phyloP scores from a whole-genome alignment of 2,329 filamentous ascomycete species.

The Microcera coccophila region DNA sequence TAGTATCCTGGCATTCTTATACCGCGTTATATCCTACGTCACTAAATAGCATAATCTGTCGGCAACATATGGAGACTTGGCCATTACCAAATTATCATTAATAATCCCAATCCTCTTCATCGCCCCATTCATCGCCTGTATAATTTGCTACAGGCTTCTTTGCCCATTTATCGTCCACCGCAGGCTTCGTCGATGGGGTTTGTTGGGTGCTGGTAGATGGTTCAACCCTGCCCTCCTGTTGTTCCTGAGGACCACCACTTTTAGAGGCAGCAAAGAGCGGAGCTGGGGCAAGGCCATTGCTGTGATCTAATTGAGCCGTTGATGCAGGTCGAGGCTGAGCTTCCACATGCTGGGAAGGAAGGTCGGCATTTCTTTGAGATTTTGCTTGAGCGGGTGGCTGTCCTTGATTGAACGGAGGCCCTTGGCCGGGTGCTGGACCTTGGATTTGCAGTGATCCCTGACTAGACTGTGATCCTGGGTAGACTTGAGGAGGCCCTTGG shows the following conservation, averaged over 20 bases:
- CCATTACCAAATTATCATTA: too few species aligned
- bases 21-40: neutral
- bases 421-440: neutral
- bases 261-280: conserved; percentile 7
- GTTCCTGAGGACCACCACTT: conserved; percentile 3
- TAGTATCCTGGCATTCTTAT: too few species aligned
- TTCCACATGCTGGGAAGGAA: conserved; percentile 10
- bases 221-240: conserved; percentile 1
- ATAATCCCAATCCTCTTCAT: conserved; percentile 26
- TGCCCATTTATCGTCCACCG: conserved; percentile 19
- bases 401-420: neutral
- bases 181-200: conserved; percentile 1
- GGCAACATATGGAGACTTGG: too few species aligned
- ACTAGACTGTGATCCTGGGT: too few species aligned
- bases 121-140: conserved; percentile 28
- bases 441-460: too few species aligned
- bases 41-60: too few species aligned
- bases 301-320: neutral
- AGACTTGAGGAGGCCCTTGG: too few species aligned
- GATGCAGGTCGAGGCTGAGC: conserved; percentile 1
- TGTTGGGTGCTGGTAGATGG: neutral
- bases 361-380: neutral
- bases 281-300: conserved; percentile 2
- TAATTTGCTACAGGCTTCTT: conserved; percentile 25
- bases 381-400: neutral